Evolutionary conservation across 2,329 filamentous ascomycete genomes (phyloP).

Genomic region (Ophiostoma perfectum): DNA sequence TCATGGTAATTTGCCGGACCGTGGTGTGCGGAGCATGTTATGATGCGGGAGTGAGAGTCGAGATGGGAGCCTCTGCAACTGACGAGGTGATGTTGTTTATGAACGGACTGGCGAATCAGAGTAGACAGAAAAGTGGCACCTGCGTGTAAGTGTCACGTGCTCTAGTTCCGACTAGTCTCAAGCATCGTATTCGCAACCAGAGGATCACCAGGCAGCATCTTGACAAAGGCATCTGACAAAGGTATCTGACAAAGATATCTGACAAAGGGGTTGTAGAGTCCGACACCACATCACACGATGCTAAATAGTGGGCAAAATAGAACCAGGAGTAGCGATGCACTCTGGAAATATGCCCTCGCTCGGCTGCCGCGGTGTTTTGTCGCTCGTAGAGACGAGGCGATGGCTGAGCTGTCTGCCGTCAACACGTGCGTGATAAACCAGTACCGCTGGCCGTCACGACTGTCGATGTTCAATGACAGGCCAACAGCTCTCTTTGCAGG

Average conservation of each 20-base stretch:
- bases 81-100: constrained; percentile 20
- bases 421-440: neutral
- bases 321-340: too few relatives aligned
- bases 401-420: too few relatives aligned
- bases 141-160: constrained; percentile 23
- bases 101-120: neutral
- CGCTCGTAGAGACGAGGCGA: too few relatives aligned
- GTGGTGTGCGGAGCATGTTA: constrained; percentile 1
- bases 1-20: neutral
- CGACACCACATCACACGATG: too few relatives aligned
- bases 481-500: neutral
- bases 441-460: neutral
- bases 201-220: neutral
- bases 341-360: too few relatives aligned
- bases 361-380: too few relatives aligned
- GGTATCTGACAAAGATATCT: too few relatives aligned
- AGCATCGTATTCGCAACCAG: neutral
- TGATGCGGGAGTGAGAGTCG: neutral
- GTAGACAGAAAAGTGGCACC: constrained; percentile 7
- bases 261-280: too few relatives aligned
- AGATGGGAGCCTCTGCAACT: neutral
- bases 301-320: too few relatives aligned
- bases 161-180: neutral
- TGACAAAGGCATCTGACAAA: neutral
- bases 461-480: neutral